Evolutionary conservation across 495 filamentous ascomycete species (phyloP), one percentile per base, ranked within the genome.

Genomic region (Xylaria palmicola): DNA sequence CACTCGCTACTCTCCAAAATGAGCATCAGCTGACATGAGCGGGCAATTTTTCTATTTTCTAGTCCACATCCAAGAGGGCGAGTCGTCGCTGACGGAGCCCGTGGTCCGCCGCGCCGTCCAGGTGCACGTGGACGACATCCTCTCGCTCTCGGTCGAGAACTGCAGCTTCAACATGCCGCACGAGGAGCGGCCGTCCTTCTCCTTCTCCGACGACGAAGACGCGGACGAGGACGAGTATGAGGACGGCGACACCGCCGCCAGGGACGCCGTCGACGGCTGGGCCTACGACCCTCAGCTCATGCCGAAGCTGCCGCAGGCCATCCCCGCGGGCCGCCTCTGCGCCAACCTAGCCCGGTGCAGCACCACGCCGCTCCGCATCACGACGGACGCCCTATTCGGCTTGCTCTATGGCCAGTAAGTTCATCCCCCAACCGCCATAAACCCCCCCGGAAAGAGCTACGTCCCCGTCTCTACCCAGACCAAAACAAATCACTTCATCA

Each of bases 111-210:
- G 69, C 6, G 37, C 2, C 22, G 26, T 69, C 22, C 22, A 55
- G 15, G 62, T 67, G 1, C 62, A 56, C 30, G 4, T 51, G 0
- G 47, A 64, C 15, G 69, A 72, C 10, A 17, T 72, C 10, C 60
- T 69, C 9, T 58, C 60, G 10, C 60, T 72, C 6, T 72, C 67
- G 0, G 39, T 67, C 32, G 67, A 69, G 59, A 72, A 72, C 41
- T 72, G 69, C 47, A 72, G 69, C 58, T 69, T 72, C 52, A 72
- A 65, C 41, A 58, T 72, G 12, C 69, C 62, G 9, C 56, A 56
- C 40, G 69, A 69, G 43, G 69, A 72, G 36, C 9, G 10, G 1
- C 37, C 56, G 6, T 19, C 15, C 2, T 10, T 53, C 9, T 19
- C 15, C 2, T 10, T 53, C 1, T 2, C 8, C 2, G 45, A 48